Evolutionary conservation across 1,139 yeast genomes (phyloP), one percentile per base, ranked within the genome.

Genomic region (Candida glucosophila): DNA sequence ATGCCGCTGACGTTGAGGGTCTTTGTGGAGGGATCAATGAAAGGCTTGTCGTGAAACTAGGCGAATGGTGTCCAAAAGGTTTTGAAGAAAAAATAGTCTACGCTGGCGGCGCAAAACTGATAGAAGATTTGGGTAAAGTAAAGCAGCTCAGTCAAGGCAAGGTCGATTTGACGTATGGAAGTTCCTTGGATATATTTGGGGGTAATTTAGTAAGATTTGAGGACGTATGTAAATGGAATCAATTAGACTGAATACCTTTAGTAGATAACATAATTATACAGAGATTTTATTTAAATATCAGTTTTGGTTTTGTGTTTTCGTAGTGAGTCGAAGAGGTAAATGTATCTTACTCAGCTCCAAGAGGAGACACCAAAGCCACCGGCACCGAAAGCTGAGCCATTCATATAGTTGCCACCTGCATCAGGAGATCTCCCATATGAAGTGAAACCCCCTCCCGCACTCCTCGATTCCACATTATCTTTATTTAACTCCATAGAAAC

Each of bases 1-100:
- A 90, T 54, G 98, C 98, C 3, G 99, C 98, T 0, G 98, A 90
- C 49, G 97, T 90, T 3, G 99, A 90, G 52, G 99, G 99, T 0
- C 62, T 90, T 14, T 90, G 98, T 49, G 69, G 74, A 22, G 99
- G 99, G 1, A 82, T 90, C 22, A 98, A 90, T 44, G 76, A 76
- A 42, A 67, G 75, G 12, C 60, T 90, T 28, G 97, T 90, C 4
- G 33, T 36, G 14, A 68, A 67, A 29, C 59, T 90, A 20, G 86
- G 88, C 9, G 71, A 77, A 38, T 90, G 98, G 97, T 72, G 78
- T 32, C 67, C 70, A 3, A 22, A 33, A 1, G 66, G 63, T 1
- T 65, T 73, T 25, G 70, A 67, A 19, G 67, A 82, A 2, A 86
- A 79, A 20, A 73, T 83, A 5, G 95, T 88, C 1, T 90, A 90